Evolutionary conservation across 495 filamentous ascomycete species (phyloP).

Genomic region (Hypoxylon trugodes): DNA sequence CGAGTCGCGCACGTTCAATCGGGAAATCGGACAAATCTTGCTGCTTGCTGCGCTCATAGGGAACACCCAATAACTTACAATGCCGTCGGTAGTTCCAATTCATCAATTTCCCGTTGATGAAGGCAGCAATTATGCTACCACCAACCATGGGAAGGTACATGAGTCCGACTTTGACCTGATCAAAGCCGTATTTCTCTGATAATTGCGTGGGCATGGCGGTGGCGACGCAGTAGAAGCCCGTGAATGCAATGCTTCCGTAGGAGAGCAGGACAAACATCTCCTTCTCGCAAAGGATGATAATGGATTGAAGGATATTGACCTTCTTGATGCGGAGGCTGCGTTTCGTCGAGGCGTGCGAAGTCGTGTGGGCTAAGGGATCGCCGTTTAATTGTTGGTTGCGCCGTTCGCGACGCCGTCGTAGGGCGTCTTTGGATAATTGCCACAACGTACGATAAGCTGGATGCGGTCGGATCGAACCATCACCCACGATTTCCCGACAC

Average conservation of each 20-base stretch:
- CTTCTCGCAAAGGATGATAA: constrained; percentile 67
- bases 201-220: constrained; percentile 61
- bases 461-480: constrained; percentile 63
- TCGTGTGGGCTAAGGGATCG: constrained; percentile 4
- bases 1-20: constrained; percentile 70
- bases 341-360: constrained; percentile 33
- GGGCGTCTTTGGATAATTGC: constrained; percentile 43
- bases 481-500: constrained; percentile 68
- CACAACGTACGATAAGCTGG: constrained; percentile 51
- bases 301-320: constrained; percentile 68
- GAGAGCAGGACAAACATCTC: constrained; percentile 67
- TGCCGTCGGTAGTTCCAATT: constrained; percentile 63
- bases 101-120: constrained; percentile 63
- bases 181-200: constrained; percentile 63
- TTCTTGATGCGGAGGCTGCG: constrained; percentile 49
- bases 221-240: constrained; percentile 68
- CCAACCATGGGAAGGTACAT: constrained; percentile 66
- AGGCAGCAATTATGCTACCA: constrained; percentile 67
- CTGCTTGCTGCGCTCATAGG: constrained; percentile 54
- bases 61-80: constrained; percentile 52
- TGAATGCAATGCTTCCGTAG: constrained; percentile 64
- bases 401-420: constrained; percentile 9
- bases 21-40: constrained; percentile 65
- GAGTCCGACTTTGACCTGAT: constrained; percentile 66
- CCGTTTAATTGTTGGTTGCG: neutral